A percentile compares a stretch with the other conserved stretches of the same genome.
phyloP scores from a whole-genome alignment of 305 asterid species.

The Solanum chacoense region DNA sequence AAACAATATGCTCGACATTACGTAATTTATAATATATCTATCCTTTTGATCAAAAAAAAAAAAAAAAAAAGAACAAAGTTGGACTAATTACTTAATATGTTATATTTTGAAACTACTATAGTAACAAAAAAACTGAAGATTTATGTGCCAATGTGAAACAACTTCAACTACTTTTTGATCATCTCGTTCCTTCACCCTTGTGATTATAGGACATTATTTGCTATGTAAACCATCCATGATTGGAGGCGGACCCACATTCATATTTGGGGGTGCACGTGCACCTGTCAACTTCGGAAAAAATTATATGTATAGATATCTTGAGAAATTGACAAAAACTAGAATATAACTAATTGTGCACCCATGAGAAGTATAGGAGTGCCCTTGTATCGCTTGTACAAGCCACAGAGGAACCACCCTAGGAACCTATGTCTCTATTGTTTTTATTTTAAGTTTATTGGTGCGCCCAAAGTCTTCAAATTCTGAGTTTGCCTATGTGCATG shows the following conservation, averaged over 20 bases:
- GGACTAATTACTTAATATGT: neutral
- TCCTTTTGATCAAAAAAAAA: no score
- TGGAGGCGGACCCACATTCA: neutral
- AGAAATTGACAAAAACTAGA: no score
- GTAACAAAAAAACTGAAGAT: neutral
- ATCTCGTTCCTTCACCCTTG: neutral
- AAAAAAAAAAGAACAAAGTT: neutral
- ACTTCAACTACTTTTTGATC: neutral
- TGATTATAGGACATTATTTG: neutral
- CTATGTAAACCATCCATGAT: neutral
- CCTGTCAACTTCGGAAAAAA: no score
- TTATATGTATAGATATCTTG: neutral
- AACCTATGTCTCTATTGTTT: neutral
- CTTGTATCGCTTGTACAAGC: neutral
- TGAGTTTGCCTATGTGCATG: no score
- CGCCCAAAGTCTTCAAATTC: neutral
- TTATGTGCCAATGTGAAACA: neutral
- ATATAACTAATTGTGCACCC: neutral
- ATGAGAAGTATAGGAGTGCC: neutral
- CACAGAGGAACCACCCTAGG: neutral
- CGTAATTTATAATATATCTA: no score
- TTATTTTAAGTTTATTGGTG: neutral
- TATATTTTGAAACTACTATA: neutral
- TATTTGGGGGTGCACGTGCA: neutral
- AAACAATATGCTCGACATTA: no score